Base-by-base conservation (phyloP, 1,139 yeast species). In the Geotrichum restrictum region DNA sequence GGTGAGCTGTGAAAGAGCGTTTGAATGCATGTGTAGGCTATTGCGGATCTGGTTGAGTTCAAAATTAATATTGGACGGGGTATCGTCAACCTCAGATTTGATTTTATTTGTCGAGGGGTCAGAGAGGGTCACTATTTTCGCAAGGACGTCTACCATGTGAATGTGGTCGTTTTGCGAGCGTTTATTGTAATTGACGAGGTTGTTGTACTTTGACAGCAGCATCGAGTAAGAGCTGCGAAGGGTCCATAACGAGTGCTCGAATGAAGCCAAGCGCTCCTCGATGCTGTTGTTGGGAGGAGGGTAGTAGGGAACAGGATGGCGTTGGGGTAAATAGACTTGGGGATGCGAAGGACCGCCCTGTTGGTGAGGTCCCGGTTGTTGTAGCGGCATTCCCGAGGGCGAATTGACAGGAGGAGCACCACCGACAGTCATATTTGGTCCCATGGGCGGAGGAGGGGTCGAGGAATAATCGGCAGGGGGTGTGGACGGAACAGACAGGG, bases 401-500 rank as follows among this genome's bases (percentile, higher is more conserved):
- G 19, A 10, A 3, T 11, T 16, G 18, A 34, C 37, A n/a, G 37
- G 37, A 16, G 37, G 8, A n/a, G 37, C 18, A 16, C 37, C 18
- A 29, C 37, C 18, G 22, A 4, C 42, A 43, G 10, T 41, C 18
- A 34, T n/a, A 13, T 16, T 34, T 34, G 37, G 37, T 10, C 37
- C 37, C 45, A 24, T 24, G 14, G 49, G 46, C 4, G 52, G 40
- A 21, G 51, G 52, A 5, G 56, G 51, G 19, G 56, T 43, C 13
- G 55, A 47, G 14, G 31, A 21, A 33, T 41, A 49, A 24, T 55
- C 58, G 14, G 56, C 51, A 3, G 64, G 61, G 4, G 65, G 65
- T 2, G 65, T 62, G 1, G 64, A 57, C 3, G 66, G 66, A 33
- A 62, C 64, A 1, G 64, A 60, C 10, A 63, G 56, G 2, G 67